phyloP scores from a whole-genome alignment of 2,329 filamentous ascomycete genomes.

The Colletotrichum coccodes region DNA sequence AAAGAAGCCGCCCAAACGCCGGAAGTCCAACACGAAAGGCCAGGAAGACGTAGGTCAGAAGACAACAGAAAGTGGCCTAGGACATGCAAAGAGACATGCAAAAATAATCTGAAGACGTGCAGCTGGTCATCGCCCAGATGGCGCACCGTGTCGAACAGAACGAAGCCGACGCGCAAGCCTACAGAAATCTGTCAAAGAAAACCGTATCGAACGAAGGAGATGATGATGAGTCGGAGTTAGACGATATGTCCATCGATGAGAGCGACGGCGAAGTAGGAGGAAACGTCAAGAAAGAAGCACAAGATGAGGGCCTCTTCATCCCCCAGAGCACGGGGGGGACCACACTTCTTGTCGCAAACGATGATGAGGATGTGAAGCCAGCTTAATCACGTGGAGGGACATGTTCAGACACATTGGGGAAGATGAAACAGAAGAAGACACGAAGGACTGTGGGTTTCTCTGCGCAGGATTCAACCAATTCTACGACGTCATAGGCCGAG shows the following conservation, averaged over 20 bases:
- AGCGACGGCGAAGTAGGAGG: not conserved
- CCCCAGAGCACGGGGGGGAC: not conserved
- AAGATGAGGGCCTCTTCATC: not conserved
- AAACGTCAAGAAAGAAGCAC: not conserved
- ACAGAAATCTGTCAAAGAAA: not conserved
- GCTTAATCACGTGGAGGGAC: not conserved
- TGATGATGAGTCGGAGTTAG: not conserved
- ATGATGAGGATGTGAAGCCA: not conserved
- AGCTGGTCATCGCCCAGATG: not conserved
- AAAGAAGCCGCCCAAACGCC: not conserved
- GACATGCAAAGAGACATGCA: not conserved
- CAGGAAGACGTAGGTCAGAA: not conserved
- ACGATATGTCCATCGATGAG: not conserved
- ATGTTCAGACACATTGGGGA: not conserved
- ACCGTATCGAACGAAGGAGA: not conserved
- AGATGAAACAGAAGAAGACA: not conserved
- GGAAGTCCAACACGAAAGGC: not conserved
- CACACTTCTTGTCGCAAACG: not conserved
- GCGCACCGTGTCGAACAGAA: not conserved
- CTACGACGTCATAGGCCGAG: not conserved
- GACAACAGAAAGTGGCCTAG: not conserved
- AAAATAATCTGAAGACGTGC: not conserved
- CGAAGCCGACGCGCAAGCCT: not conserved
- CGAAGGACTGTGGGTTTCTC: not conserved
- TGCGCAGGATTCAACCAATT: not conserved